Evolutionary conservation across 805 yeast genomes (phyloP), one percentile per base, ranked within the genome.

Genomic region (Candida palmyrensis): DNA sequence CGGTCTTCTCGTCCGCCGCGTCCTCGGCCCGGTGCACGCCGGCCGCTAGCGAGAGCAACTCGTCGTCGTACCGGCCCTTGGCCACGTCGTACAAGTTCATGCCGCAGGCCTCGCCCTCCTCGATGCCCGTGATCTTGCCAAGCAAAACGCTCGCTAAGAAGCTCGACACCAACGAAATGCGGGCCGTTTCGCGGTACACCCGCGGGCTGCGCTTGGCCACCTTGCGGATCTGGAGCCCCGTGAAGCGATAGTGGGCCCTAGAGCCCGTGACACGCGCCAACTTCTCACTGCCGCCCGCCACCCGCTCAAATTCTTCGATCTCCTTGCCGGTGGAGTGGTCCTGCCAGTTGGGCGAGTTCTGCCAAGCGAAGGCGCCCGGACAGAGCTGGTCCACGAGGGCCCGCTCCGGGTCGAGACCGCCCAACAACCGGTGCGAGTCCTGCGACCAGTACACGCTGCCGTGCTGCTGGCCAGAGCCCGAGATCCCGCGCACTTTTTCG

Each of bases 401-500:
- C 9, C 47, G 31, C 4, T 43, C 38, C 0, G 49, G 18, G 1
- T 63, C 43, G 36, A 83, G 57, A 0, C 45, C 38, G 1, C 39
- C 27, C 32, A 87, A 62, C 3, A 66, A 40, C 0, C 43, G 39
- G 1, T 57, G 53, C 1, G 84, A 79, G 6, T 59, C 44, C 4
- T 55, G 16, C 1, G 85, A 69, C 90, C 94, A 85, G 49, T 66
- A 88, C 2, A 89, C 88, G 2, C 94, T 82, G 0, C 96, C 96
- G 50, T 88, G 96, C 49, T 88, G 96, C 58, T 88, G 96, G 36
- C 94, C 82, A 0, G 95, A 86, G 0, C 96, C 96, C 27, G 83
- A 72, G 31, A 88, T 71, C 2, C 83, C 87, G 25, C 47, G 65
- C 11, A 88, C 88, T 25, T 57, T 48, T 2, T 56, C 45, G 44